Base-by-base conservation (phyloP, 306 rosid species). In the Astragalus membranaceus region DNA sequence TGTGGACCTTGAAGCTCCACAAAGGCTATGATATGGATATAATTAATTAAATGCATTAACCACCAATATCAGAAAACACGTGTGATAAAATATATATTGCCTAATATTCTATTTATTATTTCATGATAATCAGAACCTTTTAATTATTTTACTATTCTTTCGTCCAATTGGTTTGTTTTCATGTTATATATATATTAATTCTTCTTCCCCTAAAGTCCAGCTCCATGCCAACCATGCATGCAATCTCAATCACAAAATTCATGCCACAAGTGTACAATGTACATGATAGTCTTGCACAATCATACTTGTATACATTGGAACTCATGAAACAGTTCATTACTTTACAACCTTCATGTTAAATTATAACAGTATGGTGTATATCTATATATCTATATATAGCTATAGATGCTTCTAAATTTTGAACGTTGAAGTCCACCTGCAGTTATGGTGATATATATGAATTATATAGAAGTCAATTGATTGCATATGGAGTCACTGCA, bases 1-100 rank as follows among this genome's bases (percentile, higher is more conserved):
- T 47, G 81, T 80, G 86, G 79, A 74, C 85, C 69, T 48, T 69
- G 77, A 69, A 75, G 79, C 56, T 85, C 90, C 86, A 83, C 79
- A 73, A 32, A 73, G 78, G 50, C 78, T 64, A 57, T 77, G 53
- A 70, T 26, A 26, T 69, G 41, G 29, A 76, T 61, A 49, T 17
- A 37, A 49, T 16, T 4, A 74, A n/a, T 67, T 51, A 74, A 64
- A 60, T 58, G 39, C 66, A 26, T 67, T 75, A 49, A 67, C 23
- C 43, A 59, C 29, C 13, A 71, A 44, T 56, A 57, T 64, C 64
- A 10, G 41, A 52, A 46, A 10, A 48, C 48, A 74, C 50, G 52
- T 8, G 15, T 62, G 55, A 66, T 48, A n/a, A 53, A 62, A 68
- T 73, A 47, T 41, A 46, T 41, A n/a, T n/a, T n/a, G n/a, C n/a